Conservation (phyloP, 2,329 filamentous ascomycete species). For the Aspergillus texensis region DNA sequence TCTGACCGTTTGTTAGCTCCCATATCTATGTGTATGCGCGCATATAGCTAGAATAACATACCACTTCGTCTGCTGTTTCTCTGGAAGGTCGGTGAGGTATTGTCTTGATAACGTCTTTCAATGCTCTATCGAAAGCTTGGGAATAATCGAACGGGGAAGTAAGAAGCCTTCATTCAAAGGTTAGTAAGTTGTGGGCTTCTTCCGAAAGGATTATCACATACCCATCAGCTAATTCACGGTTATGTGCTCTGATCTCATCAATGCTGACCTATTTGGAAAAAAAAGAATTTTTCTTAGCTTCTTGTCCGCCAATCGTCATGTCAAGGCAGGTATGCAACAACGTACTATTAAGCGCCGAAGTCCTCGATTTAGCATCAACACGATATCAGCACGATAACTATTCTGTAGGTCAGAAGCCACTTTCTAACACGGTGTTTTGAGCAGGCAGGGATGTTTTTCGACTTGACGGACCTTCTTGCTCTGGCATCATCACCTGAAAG, state of each 20-base stretch:
- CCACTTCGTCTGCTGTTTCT: slow-evolving; percentile 74
- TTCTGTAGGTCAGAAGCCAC: slow-evolving; percentile 33
- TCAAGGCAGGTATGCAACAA: slow-evolving; percentile 5
- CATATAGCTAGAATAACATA: slow-evolving; percentile 37
- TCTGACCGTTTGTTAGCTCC: slow-evolving; percentile 26
- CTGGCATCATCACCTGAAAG: slow-evolving; percentile 59
- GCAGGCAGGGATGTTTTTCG: slow-evolving; percentile 1
- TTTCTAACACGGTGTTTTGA: neutral
- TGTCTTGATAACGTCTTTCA: slow-evolving; percentile 84
- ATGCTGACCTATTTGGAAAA: slow-evolving; percentile 64
- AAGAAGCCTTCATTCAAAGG: slow-evolving; percentile 60
- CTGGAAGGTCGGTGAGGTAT: slow-evolving; percentile 74
- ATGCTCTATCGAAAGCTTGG: slow-evolving; percentile 83
- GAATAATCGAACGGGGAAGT: slow-evolving; percentile 85
- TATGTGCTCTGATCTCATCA: slow-evolving; percentile 90
- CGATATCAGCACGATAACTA: slow-evolving; percentile 89
- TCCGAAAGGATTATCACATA: slow-evolving; percentile 24
- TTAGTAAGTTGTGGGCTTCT: slow-evolving; percentile 14
- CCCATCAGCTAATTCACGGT: slow-evolving; percentile 75
- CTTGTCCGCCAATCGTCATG: slow-evolving; percentile 2
- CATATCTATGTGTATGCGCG: neutral
- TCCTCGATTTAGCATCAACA: slow-evolving; percentile 69
- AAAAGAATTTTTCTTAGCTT: slow-evolving; percentile 9
- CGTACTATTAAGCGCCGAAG: slow-evolving; percentile 59
- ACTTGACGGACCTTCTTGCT: slow-evolving; percentile 53